Percentiles rank a stretch among this genome's conserved stretches.
Evolutionary conservation across 106 monocot genomes (phyloP).

Genomic region (Chionographis japonica): DNA sequence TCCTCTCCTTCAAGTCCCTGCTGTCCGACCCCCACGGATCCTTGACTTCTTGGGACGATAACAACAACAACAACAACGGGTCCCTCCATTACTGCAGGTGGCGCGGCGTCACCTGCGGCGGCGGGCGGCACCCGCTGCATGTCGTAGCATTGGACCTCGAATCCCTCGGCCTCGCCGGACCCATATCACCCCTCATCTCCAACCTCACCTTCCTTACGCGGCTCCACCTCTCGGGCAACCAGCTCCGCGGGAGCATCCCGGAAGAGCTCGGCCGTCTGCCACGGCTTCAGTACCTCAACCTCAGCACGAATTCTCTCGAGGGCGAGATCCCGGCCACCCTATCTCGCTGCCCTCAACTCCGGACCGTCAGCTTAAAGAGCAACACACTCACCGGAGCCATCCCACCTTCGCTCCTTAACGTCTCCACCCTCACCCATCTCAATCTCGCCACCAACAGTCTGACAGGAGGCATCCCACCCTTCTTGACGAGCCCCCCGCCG

Average conservation of each 20-base stretch:
- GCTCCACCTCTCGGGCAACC: conserved; percentile 11
- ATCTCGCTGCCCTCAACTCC: background rate
- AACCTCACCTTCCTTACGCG: conserved; percentile 24
- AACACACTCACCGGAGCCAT: background rate
- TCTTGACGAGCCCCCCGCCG: background rate
- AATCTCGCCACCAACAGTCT: background rate
- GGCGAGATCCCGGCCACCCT: background rate
- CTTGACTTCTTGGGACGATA: conserved; percentile 38
- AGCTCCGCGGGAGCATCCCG: conserved; percentile 15
- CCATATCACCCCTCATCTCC: too few relatives aligned
- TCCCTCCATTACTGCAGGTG: conserved; percentile 24
- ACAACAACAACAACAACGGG: background rate
- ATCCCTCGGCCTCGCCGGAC: conserved; percentile 21
- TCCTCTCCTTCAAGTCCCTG: conserved; percentile 40
- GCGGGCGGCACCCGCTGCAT: background rate
- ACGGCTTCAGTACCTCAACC: background rate
- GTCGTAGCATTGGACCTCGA: conserved; percentile 20
- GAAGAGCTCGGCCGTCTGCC: conserved; percentile 7
- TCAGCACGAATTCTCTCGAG: background rate
- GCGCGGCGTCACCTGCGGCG: conserved; percentile 36
- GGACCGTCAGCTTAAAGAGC: background rate
- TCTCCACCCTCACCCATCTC: too few relatives aligned
- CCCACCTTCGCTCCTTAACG: too few relatives aligned
- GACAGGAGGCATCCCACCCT: conserved; percentile 9
- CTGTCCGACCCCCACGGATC: conserved; percentile 9